Evolutionary conservation across 192 early-diverging fungal species (phyloP).

Genomic region (Mortierella hygrophila): DNA sequence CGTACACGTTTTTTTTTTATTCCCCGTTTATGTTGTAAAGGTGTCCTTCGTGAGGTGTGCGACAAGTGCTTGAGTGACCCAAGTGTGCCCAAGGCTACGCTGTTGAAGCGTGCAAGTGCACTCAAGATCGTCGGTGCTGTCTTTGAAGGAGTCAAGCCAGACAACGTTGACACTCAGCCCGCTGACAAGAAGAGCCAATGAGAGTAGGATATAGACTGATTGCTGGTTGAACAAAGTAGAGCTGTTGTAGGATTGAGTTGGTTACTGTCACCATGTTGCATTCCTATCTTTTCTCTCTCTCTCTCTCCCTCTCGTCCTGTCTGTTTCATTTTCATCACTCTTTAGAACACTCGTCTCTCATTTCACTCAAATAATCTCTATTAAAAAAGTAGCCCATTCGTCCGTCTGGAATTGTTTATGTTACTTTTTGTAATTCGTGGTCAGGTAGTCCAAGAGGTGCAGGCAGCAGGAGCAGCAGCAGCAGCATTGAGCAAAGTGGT

Average conservation of each 20-base stretch:
- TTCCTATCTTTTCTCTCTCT: no score
- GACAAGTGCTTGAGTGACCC: constrained; percentile 84
- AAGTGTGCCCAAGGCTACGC: constrained; percentile 63
- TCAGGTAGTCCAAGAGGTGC: no score
- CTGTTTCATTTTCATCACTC: background rate
- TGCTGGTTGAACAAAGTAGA: background rate
- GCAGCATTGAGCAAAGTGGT: no score
- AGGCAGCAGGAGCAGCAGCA: no score
- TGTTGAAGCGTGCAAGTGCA: constrained; percentile 80
- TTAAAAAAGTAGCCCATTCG: background rate
- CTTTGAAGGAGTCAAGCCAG: constrained; percentile 79
- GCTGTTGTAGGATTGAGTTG: background rate
- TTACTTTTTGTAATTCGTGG: no score
- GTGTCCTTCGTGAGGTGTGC: constrained; percentile 93
- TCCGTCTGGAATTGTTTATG: background rate
- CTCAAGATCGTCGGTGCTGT: constrained; percentile 89
- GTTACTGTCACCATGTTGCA: background rate
- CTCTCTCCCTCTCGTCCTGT: background rate
- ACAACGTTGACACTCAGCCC: constrained; percentile 53
- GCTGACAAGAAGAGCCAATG: background rate
- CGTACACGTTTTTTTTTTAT: no score
- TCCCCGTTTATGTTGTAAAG: background rate
- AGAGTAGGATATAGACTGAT: background rate
- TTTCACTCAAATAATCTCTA: background rate
- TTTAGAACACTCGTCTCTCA: background rate